A percentile compares a stretch with the other conserved stretches of the same genome.
Conservation (phyloP, 768 basidiomycete species). For the Russula dissimulans region DNA sequence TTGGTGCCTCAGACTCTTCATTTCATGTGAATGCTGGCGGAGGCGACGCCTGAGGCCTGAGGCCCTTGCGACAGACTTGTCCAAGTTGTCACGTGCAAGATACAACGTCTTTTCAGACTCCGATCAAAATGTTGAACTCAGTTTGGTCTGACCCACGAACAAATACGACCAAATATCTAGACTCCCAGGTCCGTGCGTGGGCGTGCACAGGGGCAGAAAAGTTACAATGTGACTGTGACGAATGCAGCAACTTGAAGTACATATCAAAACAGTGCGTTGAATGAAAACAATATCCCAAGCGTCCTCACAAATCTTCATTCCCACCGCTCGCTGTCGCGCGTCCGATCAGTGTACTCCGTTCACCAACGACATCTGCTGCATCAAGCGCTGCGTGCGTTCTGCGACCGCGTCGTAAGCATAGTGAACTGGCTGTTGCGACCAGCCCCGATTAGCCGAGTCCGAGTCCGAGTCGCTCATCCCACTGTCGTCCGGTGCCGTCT, state of each 20-base stretch:
- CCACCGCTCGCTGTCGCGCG: neutral
- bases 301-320: neutral
- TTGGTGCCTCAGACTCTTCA: no score
- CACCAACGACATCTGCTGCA: conserved; percentile 28
- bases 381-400: conserved; percentile 59
- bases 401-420: conserved; percentile 94
- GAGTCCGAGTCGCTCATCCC: conserved; percentile 38
- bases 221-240: no score
- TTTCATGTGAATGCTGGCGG: no score
- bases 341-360: conserved; percentile 24
- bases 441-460: conserved; percentile 35
- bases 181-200: neutral
- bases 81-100: no score
- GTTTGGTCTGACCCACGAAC: neutral
- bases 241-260: neutral
- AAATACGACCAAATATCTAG: conserved; percentile 10
- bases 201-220: no score
- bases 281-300: conserved; percentile 3
- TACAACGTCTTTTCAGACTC: no score
- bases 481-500: conserved; percentile 22
- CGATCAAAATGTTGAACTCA: no score
- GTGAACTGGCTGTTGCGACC: conserved; percentile 41
- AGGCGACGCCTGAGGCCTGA: no score
- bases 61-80: no score
- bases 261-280: conserved; percentile 16